Conservation (phyloP, 805 yeast species). For the Myxozyma vanderwaltii region DNA sequence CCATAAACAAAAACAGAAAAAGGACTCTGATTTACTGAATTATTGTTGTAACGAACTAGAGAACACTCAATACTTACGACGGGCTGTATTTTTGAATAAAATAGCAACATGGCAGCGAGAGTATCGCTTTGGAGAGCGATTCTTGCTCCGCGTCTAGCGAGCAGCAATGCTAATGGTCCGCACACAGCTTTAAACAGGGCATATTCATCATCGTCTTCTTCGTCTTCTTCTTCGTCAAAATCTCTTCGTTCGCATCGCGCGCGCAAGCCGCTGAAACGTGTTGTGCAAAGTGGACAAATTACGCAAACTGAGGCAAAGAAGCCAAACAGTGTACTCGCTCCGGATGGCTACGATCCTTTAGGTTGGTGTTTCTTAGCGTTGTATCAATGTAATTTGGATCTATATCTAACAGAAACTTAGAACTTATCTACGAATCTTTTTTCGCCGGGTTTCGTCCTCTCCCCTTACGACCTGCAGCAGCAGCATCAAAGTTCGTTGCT, state of each 20-base stretch:
- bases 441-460: conserved; percentile 33
- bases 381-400: background rate
- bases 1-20: too few relatives aligned
- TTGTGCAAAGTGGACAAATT: background rate
- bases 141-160: background rate
- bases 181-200: background rate
- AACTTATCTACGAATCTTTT: conserved; percentile 27
- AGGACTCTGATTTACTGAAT: too few relatives aligned
- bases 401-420: conserved; percentile 5
- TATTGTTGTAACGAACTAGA: too few relatives aligned
- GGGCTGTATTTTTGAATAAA: background rate
- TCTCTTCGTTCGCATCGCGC: conserved; percentile 8
- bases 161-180: background rate
- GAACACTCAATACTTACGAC: too few relatives aligned
- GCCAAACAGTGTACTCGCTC: background rate
- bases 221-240: conserved; percentile 16
- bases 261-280: conserved; percentile 10
- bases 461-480: background rate
- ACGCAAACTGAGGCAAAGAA: background rate
- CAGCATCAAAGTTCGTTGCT: background rate
- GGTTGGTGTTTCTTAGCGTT: conserved; percentile 5
- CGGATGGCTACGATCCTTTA: conserved; percentile 6
- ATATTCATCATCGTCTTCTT: conserved; percentile 20
- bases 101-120: background rate
- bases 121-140: background rate